Percentiles rank a stretch among this genome's conserved stretches.
phyloP scores from a whole-genome alignment of 345 rosid genomes.

The Alliaria petiolata region DNA sequence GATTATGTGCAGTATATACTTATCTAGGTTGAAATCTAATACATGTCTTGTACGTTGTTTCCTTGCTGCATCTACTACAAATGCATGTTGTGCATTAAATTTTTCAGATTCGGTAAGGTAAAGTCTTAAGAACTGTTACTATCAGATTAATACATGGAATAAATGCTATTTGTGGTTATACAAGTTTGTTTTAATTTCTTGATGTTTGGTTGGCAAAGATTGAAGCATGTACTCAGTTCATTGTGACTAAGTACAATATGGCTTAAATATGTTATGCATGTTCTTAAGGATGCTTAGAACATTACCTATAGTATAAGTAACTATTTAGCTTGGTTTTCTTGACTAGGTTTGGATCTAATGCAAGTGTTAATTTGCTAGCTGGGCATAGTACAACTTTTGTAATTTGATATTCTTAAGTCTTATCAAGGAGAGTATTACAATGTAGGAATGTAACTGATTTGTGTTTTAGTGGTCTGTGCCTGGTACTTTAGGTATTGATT shows the following conservation, averaged over 20 bases:
- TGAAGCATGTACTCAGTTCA: not conserved
- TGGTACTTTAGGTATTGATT: not conserved
- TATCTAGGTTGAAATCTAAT: too few species aligned
- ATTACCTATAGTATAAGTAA: not conserved
- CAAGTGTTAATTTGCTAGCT: not conserved
- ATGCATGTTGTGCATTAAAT: too few species aligned
- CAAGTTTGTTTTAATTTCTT: too few species aligned
- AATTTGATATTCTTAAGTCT: not conserved
- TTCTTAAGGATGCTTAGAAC: not conserved
- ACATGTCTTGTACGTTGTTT: too few species aligned
- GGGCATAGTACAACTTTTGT: not conserved
- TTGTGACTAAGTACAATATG: not conserved
- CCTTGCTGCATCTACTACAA: too few species aligned
- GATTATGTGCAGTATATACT: too few species aligned
- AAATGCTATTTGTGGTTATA: too few species aligned
- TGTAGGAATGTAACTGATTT: not conserved
- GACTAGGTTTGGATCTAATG: not conserved
- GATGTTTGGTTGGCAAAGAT: too few species aligned
- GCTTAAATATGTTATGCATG: not conserved
- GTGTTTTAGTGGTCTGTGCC: not conserved
- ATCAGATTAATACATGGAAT: too few species aligned
- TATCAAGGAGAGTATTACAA: not conserved
- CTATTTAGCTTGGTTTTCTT: not conserved
- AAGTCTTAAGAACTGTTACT: too few species aligned
- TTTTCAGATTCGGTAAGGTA: too few species aligned